A percentile compares a stretch with the other conserved stretches of the same genome.
phyloP scores from a whole-genome alignment of 129 eudicot species.

The Lactuca saligna region DNA sequence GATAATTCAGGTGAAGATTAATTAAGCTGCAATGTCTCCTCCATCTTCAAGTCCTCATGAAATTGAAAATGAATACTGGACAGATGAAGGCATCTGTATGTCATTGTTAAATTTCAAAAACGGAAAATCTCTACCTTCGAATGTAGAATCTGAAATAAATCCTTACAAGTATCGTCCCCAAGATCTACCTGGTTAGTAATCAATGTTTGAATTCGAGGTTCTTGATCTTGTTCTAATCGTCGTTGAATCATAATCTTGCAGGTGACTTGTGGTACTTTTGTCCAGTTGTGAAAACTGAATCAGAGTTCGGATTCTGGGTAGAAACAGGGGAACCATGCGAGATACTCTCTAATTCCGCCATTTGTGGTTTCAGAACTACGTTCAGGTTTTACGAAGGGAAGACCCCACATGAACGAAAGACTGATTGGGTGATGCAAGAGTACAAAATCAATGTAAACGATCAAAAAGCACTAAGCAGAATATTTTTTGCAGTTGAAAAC shows the following conservation, averaged over 20 bases:
- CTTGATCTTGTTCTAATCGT: background rate
- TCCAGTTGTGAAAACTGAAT: constrained; percentile 36
- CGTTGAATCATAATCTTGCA: constrained; percentile 28
- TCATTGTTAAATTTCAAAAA: constrained; percentile 26
- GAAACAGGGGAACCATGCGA: constrained; percentile 45
- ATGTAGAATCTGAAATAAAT: constrained; percentile 49
- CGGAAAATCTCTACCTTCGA: constrained; percentile 43
- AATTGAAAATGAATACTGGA: constrained; percentile 36
- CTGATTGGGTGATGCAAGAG: constrained; percentile 79
- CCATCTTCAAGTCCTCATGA: constrained; percentile 23
- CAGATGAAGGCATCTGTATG: constrained; percentile 50
- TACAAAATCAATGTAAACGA: constrained; percentile 56
- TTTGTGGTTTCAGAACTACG: constrained; percentile 70
- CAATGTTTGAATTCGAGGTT: background rate
- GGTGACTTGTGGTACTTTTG: constrained; percentile 57
- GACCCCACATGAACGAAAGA: constrained; percentile 37
- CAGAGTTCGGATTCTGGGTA: constrained; percentile 56
- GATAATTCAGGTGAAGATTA: background rate
- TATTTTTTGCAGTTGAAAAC: constrained; percentile 37
- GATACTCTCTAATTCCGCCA: constrained; percentile 44
- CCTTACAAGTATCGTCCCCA: constrained; percentile 61
- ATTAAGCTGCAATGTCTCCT: constrained; percentile 45
- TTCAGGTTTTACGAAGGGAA: constrained; percentile 50
- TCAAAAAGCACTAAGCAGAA: constrained; percentile 52
- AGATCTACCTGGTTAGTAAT: constrained; percentile 59